Percentiles rank a stretch among this genome's conserved stretches.
Evolutionary conservation across 257 asterid species (phyloP).

Genomic region (Nyctanthes arbortristis): DNA sequence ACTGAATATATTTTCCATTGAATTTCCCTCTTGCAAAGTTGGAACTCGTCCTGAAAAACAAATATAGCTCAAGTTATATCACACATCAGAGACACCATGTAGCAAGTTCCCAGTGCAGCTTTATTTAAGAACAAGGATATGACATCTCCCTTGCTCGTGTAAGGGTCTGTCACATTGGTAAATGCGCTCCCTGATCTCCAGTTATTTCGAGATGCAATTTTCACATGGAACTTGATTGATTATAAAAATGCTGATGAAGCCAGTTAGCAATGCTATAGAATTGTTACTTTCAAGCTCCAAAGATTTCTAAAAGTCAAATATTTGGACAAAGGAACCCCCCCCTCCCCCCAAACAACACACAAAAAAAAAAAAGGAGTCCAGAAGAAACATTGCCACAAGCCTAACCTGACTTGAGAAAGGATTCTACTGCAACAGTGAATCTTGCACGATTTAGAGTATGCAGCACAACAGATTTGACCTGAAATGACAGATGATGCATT

Average conservation of each 20-base stretch:
- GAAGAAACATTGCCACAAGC: background rate
- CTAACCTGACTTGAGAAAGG: conserved; percentile 85
- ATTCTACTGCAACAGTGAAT: conserved; percentile 94
- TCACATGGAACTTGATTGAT: background rate
- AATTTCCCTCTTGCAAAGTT: conserved; percentile 86
- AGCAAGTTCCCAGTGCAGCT: conserved; percentile 13
- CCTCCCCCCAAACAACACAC: background rate
- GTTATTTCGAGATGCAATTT: background rate
- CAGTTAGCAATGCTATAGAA: background rate
- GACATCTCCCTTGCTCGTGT: conserved; percentile 7
- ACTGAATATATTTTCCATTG: conserved; percentile 65
- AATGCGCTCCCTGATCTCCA: conserved; percentile 22
- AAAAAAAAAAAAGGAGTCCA: too few relatives aligned
- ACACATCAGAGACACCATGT: conserved; percentile 17
- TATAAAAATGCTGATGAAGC: background rate
- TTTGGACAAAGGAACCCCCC: background rate
- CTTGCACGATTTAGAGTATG: conserved; percentile 92
- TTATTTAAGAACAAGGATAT: background rate
- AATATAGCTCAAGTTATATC: conserved; percentile 22
- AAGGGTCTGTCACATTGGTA: conserved; percentile 6
- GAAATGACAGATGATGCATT: conserved; percentile 19
- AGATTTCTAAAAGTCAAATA: background rate
- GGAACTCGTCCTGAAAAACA: conserved; percentile 87
- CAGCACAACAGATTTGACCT: conserved; percentile 95
- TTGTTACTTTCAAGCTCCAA: background rate